phyloP scores from a whole-genome alignment of 768 basidiomycete species.

The Mycena haematopus region DNA sequence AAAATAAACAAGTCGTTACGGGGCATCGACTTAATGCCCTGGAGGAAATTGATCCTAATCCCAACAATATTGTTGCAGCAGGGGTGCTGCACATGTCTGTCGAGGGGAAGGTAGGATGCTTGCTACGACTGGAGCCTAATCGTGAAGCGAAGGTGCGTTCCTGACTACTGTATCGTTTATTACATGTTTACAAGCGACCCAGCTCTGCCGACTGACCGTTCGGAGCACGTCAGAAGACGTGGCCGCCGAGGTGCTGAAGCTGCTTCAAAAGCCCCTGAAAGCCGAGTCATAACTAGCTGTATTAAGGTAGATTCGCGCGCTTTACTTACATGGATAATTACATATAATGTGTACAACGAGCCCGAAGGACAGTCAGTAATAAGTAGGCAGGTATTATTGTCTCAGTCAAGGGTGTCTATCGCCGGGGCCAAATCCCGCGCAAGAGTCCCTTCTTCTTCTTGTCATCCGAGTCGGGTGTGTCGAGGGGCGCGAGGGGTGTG shows the following conservation, averaged over 20 bases:
- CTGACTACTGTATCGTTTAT: not conserved
- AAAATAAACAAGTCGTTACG: slow-evolving; percentile 75
- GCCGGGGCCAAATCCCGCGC: slow-evolving; percentile 51
- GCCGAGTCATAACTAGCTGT: slow-evolving; percentile 35
- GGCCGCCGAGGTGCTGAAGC: slow-evolving; percentile 69
- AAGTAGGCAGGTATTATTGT: slow-evolving; percentile 21
- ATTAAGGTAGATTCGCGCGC: slow-evolving; percentile 24
- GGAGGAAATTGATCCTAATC: slow-evolving; percentile 90
- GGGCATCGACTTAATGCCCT: slow-evolving; percentile 83
- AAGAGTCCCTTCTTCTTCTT: slow-evolving; percentile 51
- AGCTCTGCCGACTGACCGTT: slow-evolving; percentile 93
- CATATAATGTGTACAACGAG: slow-evolving; percentile 28
- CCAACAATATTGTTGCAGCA: slow-evolving; percentile 92
- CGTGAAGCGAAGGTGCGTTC: slow-evolving; percentile 85
- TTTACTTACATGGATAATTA: slow-evolving; percentile 29
- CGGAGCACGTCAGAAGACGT: slow-evolving; percentile 95
- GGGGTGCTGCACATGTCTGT: slow-evolving; percentile 93
- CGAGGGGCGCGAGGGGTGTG: slow-evolving; percentile 34
- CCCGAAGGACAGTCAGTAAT: slow-evolving; percentile 13
- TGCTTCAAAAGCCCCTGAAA: slow-evolving; percentile 54
- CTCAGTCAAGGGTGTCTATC: slow-evolving; percentile 12
- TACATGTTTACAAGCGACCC: slow-evolving; percentile 10
- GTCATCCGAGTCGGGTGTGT: slow-evolving; percentile 45
- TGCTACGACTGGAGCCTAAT: slow-evolving; percentile 93
- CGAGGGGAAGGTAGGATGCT: slow-evolving; percentile 94